Evolutionary conservation across 768 basidiomycete species (phyloP).

Genomic region (Pisolithus sp.): DNA sequence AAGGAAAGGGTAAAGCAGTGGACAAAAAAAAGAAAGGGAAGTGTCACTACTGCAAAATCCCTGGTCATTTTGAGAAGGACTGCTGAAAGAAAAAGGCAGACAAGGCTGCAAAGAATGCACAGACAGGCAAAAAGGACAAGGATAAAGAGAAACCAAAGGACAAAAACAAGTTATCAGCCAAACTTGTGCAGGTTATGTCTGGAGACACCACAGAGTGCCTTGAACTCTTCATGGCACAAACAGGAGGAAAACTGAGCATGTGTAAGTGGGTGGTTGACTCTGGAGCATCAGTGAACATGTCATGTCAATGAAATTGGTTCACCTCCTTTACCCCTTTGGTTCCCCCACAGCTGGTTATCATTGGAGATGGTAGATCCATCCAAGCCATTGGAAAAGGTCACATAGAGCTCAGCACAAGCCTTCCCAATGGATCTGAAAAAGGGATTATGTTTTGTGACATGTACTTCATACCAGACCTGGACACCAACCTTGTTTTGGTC

Average conservation of each 20-base stretch:
- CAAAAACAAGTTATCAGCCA: not conserved
- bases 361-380: constrained; percentile 1
- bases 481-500: constrained; percentile 15
- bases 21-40: not conserved
- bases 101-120: too few species aligned
- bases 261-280: too few species aligned
- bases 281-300: not conserved
- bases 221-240: constrained; percentile 1
- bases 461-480: constrained; percentile 2
- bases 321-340: not conserved
- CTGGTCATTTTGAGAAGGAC: not conserved
- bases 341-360: not conserved
- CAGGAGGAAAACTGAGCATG: too few species aligned
- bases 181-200: not conserved
- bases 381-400: not conserved
- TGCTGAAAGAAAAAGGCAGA: too few species aligned
- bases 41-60: not conserved
- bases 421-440: not conserved
- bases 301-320: not conserved
- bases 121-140: too few species aligned
- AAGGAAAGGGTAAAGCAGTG: not conserved
- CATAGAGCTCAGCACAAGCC: not conserved
- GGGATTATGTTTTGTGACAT: constrained; percentile 2
- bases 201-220: not conserved
- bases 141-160: too few species aligned